Evolutionary conservation across 805 yeast genomes (phyloP).

Genomic region (Lachancea sp.): DNA sequence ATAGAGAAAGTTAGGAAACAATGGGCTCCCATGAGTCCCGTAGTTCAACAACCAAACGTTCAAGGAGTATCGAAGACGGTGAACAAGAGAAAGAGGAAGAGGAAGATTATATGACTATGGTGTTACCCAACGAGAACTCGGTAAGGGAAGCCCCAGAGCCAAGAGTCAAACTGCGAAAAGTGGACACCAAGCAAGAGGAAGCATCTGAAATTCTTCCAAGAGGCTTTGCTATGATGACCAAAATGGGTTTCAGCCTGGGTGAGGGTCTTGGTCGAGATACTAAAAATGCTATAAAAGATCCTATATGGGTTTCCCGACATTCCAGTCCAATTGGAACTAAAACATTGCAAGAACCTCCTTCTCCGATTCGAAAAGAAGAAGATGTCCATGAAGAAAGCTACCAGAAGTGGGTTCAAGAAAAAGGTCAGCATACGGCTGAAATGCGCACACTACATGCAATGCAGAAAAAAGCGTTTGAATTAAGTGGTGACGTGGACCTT

Average conservation of each 20-base stretch:
- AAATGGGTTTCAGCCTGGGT: conserved; percentile 53
- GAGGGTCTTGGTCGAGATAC: conserved; percentile 36
- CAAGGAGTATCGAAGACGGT: background rate
- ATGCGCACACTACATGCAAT: conserved; percentile 23
- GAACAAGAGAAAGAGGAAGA: background rate
- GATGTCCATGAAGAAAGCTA: background rate
- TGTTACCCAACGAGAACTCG: background rate
- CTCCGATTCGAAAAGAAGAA: background rate
- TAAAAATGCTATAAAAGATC: conserved; percentile 27
- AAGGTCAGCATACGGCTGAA: conserved; percentile 9
- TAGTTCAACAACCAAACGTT: background rate
- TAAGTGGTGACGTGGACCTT: conserved; percentile 35
- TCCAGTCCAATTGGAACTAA: conserved; percentile 22
- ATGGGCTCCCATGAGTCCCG: too few species aligned
- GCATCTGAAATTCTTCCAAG: conserved; percentile 28
- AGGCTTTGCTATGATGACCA: conserved; percentile 48
- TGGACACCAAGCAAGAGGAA: background rate
- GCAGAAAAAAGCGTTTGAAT: conserved; percentile 39
- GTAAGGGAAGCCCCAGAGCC: background rate
- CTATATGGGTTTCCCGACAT: conserved; percentile 25
- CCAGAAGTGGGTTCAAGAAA: background rate
- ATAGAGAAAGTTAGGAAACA: too few species aligned
- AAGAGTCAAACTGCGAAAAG: background rate
- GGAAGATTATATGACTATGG: conserved; percentile 4
- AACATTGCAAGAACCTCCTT: background rate